Percentiles rank a stretch among this genome's conserved stretches.
These are phyloP conservation scores for Karstenula rhodostoma DNA, from an alignment of 2,329 filamentous ascomycete species.

Conservation along the genomic window DNA sequence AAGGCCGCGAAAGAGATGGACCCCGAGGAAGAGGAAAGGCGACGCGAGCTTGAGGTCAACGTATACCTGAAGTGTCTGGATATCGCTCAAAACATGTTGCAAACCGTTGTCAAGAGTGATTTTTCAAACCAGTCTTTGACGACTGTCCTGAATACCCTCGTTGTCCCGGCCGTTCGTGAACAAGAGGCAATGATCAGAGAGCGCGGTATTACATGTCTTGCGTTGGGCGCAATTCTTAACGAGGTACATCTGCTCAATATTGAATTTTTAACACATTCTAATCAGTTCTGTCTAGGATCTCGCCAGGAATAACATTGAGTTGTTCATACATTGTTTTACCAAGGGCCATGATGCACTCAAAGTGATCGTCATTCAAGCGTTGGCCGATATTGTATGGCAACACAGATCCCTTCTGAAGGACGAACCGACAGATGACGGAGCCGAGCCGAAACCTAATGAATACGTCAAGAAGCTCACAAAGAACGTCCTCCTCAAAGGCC, in stretches of 20 bases:
- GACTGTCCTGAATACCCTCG: slow-evolving; percentile 96
- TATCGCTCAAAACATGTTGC: slow-evolving; percentile 96
- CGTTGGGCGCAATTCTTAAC: slow-evolving; percentile 89
- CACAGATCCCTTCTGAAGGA: slow-evolving; percentile 52
- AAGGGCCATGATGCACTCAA: slow-evolving; percentile 92
- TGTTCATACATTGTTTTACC: slow-evolving; percentile 95
- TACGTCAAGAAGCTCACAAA: slow-evolving; percentile 75
- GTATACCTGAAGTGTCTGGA: slow-evolving; percentile 98
- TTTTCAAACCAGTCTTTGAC: slow-evolving; percentile 90
- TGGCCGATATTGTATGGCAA: slow-evolving; percentile 88
- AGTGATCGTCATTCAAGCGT: slow-evolving; percentile 87
- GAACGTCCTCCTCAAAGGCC: slow-evolving; percentile 78
- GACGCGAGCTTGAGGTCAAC: slow-evolving; percentile 88
- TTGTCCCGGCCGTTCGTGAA: slow-evolving; percentile 92
- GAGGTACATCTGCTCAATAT: slow-evolving; percentile 61
- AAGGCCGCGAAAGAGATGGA: slow-evolving; percentile 51
- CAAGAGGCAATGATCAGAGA: slow-evolving; percentile 94
- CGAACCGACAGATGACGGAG: slow-evolving; percentile 50
- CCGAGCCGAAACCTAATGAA: slow-evolving; percentile 38
- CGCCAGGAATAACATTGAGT: slow-evolving; percentile 86
- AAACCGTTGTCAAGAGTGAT: slow-evolving; percentile 89
- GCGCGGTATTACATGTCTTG: slow-evolving; percentile 85
- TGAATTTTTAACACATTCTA: slow-evolving; percentile 8
- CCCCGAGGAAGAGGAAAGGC: slow-evolving; percentile 66
- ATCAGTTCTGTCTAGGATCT: slow-evolving; percentile 64